Percentiles rank a stretch among this genome's conserved stretches.
Evolutionary conservation across 2,329 filamentous ascomycete species (phyloP).

Genomic region (Cercospora sp.): DNA sequence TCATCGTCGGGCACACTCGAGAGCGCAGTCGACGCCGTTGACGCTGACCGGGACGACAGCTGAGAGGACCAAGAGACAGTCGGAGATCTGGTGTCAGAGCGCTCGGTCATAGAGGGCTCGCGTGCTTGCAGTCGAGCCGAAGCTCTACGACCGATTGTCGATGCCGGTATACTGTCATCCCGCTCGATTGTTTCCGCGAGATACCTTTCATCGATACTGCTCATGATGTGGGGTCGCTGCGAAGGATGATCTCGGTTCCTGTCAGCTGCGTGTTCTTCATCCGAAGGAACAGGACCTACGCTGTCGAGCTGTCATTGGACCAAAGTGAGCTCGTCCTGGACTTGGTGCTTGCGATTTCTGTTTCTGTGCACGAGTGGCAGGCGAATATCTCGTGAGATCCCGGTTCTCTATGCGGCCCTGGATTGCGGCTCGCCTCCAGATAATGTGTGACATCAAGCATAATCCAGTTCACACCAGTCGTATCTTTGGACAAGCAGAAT

Average conservation of each 20-base stretch:
- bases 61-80: not conserved
- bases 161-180: not conserved
- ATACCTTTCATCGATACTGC: not conserved
- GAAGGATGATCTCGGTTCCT: not conserved
- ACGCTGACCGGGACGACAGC: not conserved
- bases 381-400: not conserved
- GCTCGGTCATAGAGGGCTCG: not conserved
- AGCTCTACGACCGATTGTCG: not conserved
- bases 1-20: not conserved
- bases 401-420: not conserved
- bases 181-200: not conserved
- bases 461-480: not conserved
- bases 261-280: not conserved
- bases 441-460: not conserved
- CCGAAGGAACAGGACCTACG: not conserved
- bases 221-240: not conserved
- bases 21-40: not conserved
- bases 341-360: not conserved
- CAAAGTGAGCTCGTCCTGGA: not conserved
- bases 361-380: not conserved
- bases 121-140: not conserved
- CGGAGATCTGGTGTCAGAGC: not conserved
- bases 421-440: not conserved
- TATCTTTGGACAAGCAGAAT: not conserved
- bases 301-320: not conserved